phyloP scores from a whole-genome alignment of 2,329 filamentous ascomycete species.

The Fusarium armeniacum region DNA sequence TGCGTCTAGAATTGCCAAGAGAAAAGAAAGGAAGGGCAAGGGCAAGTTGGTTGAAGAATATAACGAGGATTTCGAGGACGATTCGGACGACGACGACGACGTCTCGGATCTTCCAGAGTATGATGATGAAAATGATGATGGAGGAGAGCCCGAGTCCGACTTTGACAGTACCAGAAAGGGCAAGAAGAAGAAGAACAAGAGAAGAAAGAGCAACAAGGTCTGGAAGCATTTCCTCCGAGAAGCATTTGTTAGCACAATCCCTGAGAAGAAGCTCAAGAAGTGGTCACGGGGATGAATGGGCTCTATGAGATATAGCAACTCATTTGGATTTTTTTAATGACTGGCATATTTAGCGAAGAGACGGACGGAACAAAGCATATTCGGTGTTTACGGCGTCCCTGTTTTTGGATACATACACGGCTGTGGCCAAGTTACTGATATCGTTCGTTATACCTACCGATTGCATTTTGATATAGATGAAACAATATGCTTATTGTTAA shows the following conservation, averaged over 20 bases:
- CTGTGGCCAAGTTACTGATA: not conserved
- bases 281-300: constrained; percentile 50
- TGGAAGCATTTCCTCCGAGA: constrained; percentile 84
- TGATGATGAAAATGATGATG: constrained; percentile 44
- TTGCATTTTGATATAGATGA: not conserved
- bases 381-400: constrained; percentile 37
- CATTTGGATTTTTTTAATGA: constrained; percentile 22
- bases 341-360: constrained; percentile 42
- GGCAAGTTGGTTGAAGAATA: constrained; percentile 40
- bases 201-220: constrained; percentile 71
- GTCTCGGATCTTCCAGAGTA: constrained; percentile 29
- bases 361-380: constrained; percentile 23
- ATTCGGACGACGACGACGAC: constrained; percentile 48
- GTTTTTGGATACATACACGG: not conserved
- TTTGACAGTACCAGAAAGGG: constrained; percentile 25
- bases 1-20: constrained; percentile 79
- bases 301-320: constrained; percentile 13
- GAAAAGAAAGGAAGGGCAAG: constrained; percentile 44
- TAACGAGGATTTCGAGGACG: constrained; percentile 48
- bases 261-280: constrained; percentile 73
- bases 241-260: constrained; percentile 83
- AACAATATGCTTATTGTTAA: not conserved
- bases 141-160: constrained; percentile 40
- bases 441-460: not conserved
- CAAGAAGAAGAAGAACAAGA: constrained; percentile 59